Conservation (phyloP, 1,284 basidiomycete genomes). For the Pholiota adiposa region DNA sequence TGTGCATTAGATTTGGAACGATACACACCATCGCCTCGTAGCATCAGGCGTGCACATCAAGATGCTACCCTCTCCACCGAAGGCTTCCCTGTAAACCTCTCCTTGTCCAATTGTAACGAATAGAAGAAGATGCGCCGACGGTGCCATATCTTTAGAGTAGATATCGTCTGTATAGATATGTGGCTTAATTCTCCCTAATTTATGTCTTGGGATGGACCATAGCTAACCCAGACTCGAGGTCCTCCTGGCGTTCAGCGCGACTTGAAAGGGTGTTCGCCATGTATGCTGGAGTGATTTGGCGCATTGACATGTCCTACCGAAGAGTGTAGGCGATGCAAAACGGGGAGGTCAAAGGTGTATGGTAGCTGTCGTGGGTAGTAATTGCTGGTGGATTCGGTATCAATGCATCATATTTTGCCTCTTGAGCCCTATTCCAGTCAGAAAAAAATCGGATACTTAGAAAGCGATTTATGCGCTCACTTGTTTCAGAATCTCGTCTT, state of each 20-base stretch:
- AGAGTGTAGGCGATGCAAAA: no score
- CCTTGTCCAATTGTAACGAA: no score
- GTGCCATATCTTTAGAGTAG: background rate
- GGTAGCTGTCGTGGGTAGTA: no score
- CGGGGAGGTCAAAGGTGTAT: no score
- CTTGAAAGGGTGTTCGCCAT: no score
- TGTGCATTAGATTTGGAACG: constrained; percentile 51
- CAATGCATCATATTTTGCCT: no score
- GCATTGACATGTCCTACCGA: no score
- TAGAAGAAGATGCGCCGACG: background rate
- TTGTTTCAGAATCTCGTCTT: constrained; percentile 40
- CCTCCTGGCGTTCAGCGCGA: no score
- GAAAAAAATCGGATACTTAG: no score
- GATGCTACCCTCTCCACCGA: constrained; percentile 45
- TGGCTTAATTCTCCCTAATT: background rate
- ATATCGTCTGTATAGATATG: background rate
- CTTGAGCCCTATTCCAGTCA: no score
- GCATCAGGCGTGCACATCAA: constrained; percentile 55
- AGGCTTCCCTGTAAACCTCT: background rate
- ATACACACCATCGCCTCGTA: constrained; percentile 48
- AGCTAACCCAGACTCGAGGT: background rate
- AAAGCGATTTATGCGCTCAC: constrained; percentile 36
- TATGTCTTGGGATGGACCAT: background rate
- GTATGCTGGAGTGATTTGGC: no score
- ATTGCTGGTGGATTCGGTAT: background rate